Conservation (phyloP, 2,329 filamentous ascomycete genomes). For the Nemania bipapillata region DNA sequence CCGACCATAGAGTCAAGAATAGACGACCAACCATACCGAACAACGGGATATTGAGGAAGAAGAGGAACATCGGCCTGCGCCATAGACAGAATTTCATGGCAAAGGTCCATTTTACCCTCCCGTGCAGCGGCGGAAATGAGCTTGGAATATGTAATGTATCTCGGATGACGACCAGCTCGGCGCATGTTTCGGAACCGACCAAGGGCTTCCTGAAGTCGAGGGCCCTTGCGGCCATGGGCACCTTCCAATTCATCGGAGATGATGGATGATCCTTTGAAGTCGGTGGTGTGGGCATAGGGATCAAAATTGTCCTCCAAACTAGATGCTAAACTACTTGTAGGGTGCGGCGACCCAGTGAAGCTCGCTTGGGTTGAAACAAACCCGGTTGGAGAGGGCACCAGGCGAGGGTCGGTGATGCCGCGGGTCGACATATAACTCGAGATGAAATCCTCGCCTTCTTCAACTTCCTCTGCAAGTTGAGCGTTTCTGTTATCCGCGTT, state of each 20-base stretch:
- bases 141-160: constrained; percentile 97
- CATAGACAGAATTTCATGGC: constrained; percentile 87
- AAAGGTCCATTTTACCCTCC: constrained; percentile 81
- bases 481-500: constrained; percentile 64
- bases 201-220: constrained; percentile 82
- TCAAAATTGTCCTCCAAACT: constrained; percentile 85
- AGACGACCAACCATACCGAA: constrained; percentile 94
- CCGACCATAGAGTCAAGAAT: constrained; percentile 97
- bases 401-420: constrained; percentile 66
- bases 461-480: constrained; percentile 80
- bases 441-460: constrained; percentile 82
- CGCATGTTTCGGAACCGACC: constrained; percentile 91
- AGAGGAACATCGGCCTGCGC: constrained; percentile 89
- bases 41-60: constrained; percentile 82
- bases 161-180: constrained; percentile 86
- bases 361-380: constrained; percentile 58
- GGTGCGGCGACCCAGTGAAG: constrained; percentile 62
- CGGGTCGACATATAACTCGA: constrained; percentile 68
- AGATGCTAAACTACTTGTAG: constrained; percentile 66
- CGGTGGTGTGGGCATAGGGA: constrained; percentile 87
- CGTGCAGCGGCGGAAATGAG: constrained; percentile 90
- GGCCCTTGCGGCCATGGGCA: constrained; percentile 75
- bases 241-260: constrained; percentile 92
- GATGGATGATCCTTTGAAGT: constrained; percentile 90
- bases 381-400: constrained; percentile 60